Conservation (phyloP, 768 basidiomycete species). For the Boletus reticulatus region DNA sequence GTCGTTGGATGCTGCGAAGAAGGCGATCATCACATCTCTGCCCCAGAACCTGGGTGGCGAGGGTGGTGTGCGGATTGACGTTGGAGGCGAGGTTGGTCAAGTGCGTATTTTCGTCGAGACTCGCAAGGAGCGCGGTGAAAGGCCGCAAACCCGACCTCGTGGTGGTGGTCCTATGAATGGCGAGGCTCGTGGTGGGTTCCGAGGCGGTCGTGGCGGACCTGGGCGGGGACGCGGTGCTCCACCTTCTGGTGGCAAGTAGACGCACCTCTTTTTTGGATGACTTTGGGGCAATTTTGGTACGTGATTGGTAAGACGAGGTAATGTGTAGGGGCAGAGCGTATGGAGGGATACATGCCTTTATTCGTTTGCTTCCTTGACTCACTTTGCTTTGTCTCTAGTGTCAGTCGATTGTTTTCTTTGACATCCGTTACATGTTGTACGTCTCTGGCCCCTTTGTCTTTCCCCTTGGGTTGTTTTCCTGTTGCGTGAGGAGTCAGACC, state of each 20-base stretch:
- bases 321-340: conserved; percentile 2
- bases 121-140: conserved; percentile 87
- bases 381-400: conserved; percentile 10
- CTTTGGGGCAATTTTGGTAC: background rate
- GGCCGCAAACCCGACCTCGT: conserved; percentile 60
- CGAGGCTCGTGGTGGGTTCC: conserved; percentile 44
- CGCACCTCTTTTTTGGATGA: background rate
- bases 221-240: conserved; percentile 42
- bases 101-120: conserved; percentile 78
- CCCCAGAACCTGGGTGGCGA: conserved; percentile 74
- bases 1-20: conserved; percentile 73
- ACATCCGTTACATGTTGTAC: conserved; percentile 15
- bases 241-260: conserved; percentile 26
- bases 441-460: conserved; percentile 4
- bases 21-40: conserved; percentile 78
- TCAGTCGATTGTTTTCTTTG: conserved; percentile 1
- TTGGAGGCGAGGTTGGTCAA: conserved; percentile 49
- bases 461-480: conserved; percentile 14
- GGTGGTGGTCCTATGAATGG: conserved; percentile 58
- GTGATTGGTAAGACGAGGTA: background rate
- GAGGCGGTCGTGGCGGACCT: conserved; percentile 44
- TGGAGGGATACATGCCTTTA: conserved; percentile 10
- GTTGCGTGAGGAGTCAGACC: conserved; percentile 26
- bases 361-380: conserved; percentile 14
- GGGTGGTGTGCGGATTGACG: conserved; percentile 80